Conservation (phyloP, 345 rosid genomes). For the Eucalyptus urophylla region DNA sequence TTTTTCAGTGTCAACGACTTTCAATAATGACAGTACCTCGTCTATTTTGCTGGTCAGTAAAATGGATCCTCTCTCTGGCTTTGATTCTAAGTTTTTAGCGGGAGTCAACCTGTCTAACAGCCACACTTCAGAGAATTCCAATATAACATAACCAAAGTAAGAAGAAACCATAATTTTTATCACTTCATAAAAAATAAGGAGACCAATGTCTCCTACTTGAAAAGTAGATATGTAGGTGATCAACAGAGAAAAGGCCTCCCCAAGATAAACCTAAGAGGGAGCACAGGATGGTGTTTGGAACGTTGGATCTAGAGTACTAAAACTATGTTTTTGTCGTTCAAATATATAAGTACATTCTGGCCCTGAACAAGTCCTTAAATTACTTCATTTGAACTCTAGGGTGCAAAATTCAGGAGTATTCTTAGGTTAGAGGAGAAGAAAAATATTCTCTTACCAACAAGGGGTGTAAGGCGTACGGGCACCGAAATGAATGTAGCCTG, state of each 20-base stretch:
- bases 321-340: not conserved
- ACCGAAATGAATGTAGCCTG: no score
- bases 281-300: not conserved
- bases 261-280: not conserved
- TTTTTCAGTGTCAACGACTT: not conserved
- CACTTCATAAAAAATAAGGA: not conserved
- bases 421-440: no score
- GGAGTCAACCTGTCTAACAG: not conserved
- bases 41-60: not conserved
- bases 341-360: no score
- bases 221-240: not conserved
- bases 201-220: not conserved
- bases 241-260: not conserved
- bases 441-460: no score
- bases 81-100: not conserved
- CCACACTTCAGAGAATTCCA: not conserved
- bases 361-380: no score
- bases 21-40: no score
- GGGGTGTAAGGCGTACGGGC: accelerated
- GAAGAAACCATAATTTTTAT: not conserved
- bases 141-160: not conserved
- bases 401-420: no score
- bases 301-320: not conserved
- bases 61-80: not conserved
- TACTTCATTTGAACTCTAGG: no score